Conservation (phyloP, 495 filamentous ascomycete genomes). For the Acidiella bohemica region DNA sequence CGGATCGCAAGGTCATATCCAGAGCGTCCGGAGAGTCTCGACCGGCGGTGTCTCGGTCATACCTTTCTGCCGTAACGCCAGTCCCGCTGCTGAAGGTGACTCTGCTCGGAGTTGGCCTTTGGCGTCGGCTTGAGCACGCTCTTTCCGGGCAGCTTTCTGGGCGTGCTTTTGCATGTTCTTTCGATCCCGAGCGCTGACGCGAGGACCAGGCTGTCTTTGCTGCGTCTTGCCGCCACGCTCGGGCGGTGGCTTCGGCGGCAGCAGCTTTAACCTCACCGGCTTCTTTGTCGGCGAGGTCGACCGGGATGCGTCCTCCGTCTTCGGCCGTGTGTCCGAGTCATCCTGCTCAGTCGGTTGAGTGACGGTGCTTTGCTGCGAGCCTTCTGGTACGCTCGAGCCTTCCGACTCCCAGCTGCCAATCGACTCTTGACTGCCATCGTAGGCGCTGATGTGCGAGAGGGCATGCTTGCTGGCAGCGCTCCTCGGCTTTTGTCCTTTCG, state of each 20-base stretch:
- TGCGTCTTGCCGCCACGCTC: slow-evolving; percentile 11
- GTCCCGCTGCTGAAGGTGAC: slow-evolving; percentile 6
- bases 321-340: neutral
- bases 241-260: slow-evolving; percentile 11
- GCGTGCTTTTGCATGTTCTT: slow-evolving; percentile 32
- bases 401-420: slow-evolving; percentile 18
- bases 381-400: slow-evolving; percentile 10
- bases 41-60: slow-evolving; percentile 18
- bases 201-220: slow-evolving; percentile 21
- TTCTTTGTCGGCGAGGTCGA: slow-evolving; percentile 6
- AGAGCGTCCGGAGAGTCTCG: slow-evolving; percentile 21
- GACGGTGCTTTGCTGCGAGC: slow-evolving; percentile 6
- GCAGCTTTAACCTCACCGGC: slow-evolving; percentile 15
- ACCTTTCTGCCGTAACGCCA: slow-evolving; percentile 13
- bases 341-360: slow-evolving; percentile 7
- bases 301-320: neutral
- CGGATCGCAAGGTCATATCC: no score
- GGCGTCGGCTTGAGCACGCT: slow-evolving; percentile 26
- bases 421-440: slow-evolving; percentile 20
- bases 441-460: slow-evolving; percentile 6
- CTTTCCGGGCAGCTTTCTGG: slow-evolving; percentile 35
- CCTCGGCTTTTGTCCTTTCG: slow-evolving; percentile 8
- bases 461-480: slow-evolving; percentile 10
- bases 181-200: slow-evolving; percentile 25
- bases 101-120: slow-evolving; percentile 3